These are phyloP conservation scores for Diaporthe citri DNA, from an alignment of 2,329 filamentous ascomycete species.

Conservation along the genomic window DNA sequence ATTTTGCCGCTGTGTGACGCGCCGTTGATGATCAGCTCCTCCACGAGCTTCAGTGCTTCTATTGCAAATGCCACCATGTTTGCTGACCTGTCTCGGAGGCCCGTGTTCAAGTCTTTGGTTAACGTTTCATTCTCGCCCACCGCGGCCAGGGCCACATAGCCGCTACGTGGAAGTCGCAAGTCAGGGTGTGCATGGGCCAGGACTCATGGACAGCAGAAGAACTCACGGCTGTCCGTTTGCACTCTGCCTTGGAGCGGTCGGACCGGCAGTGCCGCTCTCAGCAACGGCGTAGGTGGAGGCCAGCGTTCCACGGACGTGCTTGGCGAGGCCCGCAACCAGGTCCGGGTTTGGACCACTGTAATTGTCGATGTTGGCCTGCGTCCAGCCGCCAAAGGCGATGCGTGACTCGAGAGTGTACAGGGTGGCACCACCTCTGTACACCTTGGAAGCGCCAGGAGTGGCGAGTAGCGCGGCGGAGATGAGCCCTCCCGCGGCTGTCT, in stretches of 20 bases:
- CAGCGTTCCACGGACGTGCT: slow-evolving; percentile 67
- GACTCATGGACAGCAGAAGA: background rate
- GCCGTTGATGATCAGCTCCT: slow-evolving; percentile 61
- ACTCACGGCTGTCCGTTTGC: slow-evolving; percentile 66
- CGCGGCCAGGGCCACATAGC: slow-evolving; percentile 75
- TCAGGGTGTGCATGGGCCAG: background rate
- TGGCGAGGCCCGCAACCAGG: slow-evolving; percentile 68
- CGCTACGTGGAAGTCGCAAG: slow-evolving; percentile 50
- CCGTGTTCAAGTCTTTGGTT: slow-evolving; percentile 68
- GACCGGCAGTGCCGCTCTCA: slow-evolving; percentile 75
- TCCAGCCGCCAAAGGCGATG: slow-evolving; percentile 72
- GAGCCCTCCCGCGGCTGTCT: slow-evolving; percentile 74
- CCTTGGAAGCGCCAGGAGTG: slow-evolving; percentile 67
- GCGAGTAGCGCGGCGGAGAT: slow-evolving; percentile 71
- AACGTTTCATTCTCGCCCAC: slow-evolving; percentile 63
- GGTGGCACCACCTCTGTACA: slow-evolving; percentile 74
- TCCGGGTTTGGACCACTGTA: slow-evolving; percentile 72
- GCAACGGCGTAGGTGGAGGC: slow-evolving; percentile 68
- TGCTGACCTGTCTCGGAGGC: slow-evolving; percentile 64
- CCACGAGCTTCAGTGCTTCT: slow-evolving; percentile 67
- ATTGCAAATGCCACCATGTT: slow-evolving; percentile 75
- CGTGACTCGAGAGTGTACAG: slow-evolving; percentile 71
- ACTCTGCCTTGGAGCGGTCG: slow-evolving; percentile 65
- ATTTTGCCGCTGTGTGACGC: slow-evolving; percentile 20
- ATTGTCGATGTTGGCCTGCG: slow-evolving; percentile 59